Evolutionary conservation across 495 filamentous ascomycete species (phyloP).

Genomic region (Pyronema omphalodes): DNA sequence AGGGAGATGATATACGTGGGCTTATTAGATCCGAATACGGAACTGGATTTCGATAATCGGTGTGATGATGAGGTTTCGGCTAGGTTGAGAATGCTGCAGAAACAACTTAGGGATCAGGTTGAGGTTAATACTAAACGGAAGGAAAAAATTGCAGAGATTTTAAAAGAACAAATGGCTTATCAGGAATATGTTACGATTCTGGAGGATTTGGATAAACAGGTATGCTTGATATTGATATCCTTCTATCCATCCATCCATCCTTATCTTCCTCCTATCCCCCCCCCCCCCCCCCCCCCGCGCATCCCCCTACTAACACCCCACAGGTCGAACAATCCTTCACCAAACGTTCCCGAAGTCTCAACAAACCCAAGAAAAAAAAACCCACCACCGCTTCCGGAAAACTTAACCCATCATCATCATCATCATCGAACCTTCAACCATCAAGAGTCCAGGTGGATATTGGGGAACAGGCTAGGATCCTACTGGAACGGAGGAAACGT

Average conservation of each 20-base stretch:
- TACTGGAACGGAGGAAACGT: conserved; percentile 73
- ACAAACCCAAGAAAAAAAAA: conserved; percentile 81
- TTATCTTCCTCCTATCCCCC: not conserved
- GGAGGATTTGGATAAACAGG: conserved; percentile 89
- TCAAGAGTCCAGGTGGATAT: conserved; percentile 56
- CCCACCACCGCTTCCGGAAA: too few relatives aligned
- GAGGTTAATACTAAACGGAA: conserved; percentile 81
- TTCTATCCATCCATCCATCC: too few relatives aligned
- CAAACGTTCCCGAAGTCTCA: conserved; percentile 82
- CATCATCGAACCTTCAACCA: conserved; percentile 18
- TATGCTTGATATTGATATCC: too few relatives aligned
- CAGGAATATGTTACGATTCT: conserved; percentile 94
- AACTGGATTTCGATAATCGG: conserved; percentile 66
- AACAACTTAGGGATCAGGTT: conserved; percentile 57
- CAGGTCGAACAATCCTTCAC: conserved; percentile 72
- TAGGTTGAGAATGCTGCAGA: conserved; percentile 67
- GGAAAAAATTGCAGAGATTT: conserved; percentile 60
- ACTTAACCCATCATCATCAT: not conserved
- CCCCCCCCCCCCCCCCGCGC: not conserved
- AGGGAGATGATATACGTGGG: conserved; percentile 83
- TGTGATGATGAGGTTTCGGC: conserved; percentile 89
- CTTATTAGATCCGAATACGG: conserved; percentile 54
- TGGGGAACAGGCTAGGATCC: conserved; percentile 67
- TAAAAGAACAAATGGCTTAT: conserved; percentile 74
- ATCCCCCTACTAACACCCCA: not conserved